These are phyloP conservation scores for Neurospora sp. DNA, from an alignment of 495 filamentous ascomycete genomes.

Conservation along the genomic window DNA sequence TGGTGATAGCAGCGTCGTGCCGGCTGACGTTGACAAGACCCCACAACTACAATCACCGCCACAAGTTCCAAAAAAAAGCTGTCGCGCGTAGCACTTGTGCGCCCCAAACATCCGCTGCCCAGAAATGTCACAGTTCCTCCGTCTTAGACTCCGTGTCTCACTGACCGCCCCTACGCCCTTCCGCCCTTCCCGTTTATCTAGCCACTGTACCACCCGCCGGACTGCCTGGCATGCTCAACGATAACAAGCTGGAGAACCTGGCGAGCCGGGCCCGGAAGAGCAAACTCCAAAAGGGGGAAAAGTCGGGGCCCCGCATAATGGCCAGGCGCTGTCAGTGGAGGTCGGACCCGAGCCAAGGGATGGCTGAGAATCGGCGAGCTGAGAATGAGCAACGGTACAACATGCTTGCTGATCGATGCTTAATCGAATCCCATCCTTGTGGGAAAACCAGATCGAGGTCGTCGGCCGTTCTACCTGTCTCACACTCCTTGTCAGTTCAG, in stretches of 20 bases:
- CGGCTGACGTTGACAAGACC: neutral
- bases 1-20: neutral
- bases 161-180: neutral
- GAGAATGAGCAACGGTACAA: neutral
- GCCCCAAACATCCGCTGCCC: neutral
- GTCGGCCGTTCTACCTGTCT: neutral
- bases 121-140: neutral
- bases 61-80: neutral
- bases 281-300: neutral
- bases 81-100: neutral
- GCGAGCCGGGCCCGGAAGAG: neutral
- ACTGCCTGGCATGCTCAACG: neutral
- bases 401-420: neutral
- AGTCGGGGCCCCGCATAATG: neutral
- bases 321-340: neutral
- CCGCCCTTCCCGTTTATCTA: neutral
- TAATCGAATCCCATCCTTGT: neutral
- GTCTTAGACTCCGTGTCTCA: neutral
- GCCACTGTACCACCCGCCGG: neutral
- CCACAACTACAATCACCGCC: neutral
- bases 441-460: neutral
- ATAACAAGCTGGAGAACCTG: neutral
- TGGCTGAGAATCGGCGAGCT: neutral
- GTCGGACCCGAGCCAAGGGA: neutral
- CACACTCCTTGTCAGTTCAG: neutral